Base-by-base conservation (phyloP, 345 rosid genomes). In the Brassica incana region DNA sequence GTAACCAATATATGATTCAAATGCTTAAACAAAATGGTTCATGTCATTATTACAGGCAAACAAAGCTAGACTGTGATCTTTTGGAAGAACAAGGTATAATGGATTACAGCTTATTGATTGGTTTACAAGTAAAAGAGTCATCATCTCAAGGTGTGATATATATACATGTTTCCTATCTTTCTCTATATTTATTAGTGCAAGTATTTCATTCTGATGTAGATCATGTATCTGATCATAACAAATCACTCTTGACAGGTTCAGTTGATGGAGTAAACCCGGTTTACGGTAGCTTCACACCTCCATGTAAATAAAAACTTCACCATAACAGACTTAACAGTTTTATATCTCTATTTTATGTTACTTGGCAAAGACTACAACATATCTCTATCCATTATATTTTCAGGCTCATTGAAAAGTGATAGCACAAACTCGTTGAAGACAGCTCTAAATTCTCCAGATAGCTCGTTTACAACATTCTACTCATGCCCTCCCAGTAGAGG, bases 81-180 rank as follows among this genome's bases (percentile, higher is more conserved):
- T 50, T 89, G 69, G 90, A 88, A 81, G 69, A 83, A 54, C 80
- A 80, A n/a, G 87, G 87, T 56, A 76, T 84, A 65, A 90, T 88
- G 87, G 85, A 86, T 71, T 89, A 88, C 72, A 88, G 88, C 83
- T 81, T 87, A 73, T 16, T 82, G 81, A 75, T 89, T 43, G 87
- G 87, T 35, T 50, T 90, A 30, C 88, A 81, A 69, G 68, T 82
- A 32, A 80, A 84, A 66, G 79, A 56, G 4, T 75, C 86, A 32
- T 75, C 85, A 32, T 38, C 23, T 68, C 74, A 77, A 81, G 90
- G 92, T 86, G 25, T 50, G 18, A 14, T 5, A 50, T 50, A 65
- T 33, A 73, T n/a, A 32, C 20, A 52, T 7, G 30, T 36, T 32
- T 36, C 30, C 50, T 36, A 3, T 9, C 7, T 16, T n/a, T 40